phyloP scores from a whole-genome alignment of 2,329 filamentous ascomycete genomes.

The Penicillium sp. region DNA sequence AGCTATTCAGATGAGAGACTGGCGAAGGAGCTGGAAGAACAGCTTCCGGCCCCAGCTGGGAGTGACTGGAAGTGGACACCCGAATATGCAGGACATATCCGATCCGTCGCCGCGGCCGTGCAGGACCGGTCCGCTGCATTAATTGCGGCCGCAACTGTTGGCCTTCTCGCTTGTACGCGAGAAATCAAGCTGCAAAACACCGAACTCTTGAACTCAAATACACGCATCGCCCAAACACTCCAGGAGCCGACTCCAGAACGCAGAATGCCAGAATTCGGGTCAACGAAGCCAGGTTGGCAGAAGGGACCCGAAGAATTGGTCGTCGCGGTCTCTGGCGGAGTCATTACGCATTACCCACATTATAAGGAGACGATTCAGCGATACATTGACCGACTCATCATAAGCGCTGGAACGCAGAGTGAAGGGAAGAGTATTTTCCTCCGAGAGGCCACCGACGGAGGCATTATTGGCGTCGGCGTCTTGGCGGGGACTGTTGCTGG shows the following conservation, averaged over 20 bases:
- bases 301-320: conserved; percentile 57
- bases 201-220: conserved; percentile 12
- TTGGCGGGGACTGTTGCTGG: conserved; percentile 46
- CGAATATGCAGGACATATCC: conserved; percentile 57
- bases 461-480: conserved; percentile 53
- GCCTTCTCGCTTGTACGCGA: conserved; percentile 62
- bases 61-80: conserved; percentile 59
- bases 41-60: conserved; percentile 46
- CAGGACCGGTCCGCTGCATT: conserved; percentile 68
- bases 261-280: conserved; percentile 12
- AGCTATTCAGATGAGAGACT: conserved; percentile 47
- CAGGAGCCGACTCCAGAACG: conserved; percentile 2
- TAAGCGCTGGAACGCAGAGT: conserved; percentile 40
- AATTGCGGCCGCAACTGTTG: conserved; percentile 66
- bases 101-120: conserved; percentile 64
- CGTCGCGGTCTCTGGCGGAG: conserved; percentile 74
- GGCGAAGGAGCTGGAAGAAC: conserved; percentile 46
- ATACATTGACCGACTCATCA: conserved; percentile 59
- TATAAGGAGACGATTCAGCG: conserved; percentile 65
- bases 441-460: conserved; percentile 51
- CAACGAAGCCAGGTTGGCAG: conserved; percentile 27
- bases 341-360: conserved; percentile 71
- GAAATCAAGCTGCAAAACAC: conserved; percentile 53
- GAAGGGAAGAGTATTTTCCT: conserved; percentile 50
- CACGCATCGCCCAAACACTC: background rate